Conservation (phyloP, 2,329 filamentous ascomycete genomes). For the Nigrograna mackinnonii region DNA sequence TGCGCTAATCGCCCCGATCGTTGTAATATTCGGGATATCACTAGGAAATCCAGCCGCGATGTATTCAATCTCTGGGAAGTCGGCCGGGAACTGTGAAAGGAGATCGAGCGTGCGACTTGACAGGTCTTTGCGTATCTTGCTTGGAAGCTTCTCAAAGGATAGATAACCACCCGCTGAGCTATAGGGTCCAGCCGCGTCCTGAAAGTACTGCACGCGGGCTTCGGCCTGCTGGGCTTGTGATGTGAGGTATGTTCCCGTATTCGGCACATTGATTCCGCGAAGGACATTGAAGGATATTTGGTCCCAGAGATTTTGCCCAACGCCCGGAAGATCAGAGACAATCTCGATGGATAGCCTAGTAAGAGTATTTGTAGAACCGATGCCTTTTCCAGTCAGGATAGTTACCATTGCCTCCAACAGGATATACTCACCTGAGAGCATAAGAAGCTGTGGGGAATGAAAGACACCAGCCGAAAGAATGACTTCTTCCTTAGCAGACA, state of each 20-base stretch:
- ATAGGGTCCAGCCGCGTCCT: slow-evolving; percentile 18
- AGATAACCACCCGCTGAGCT: slow-evolving; percentile 23
- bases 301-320: slow-evolving; percentile 30
- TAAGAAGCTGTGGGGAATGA: slow-evolving; percentile 43
- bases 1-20: slow-evolving; percentile 17
- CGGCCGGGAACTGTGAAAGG: slow-evolving; percentile 12
- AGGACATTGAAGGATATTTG: slow-evolving; percentile 24
- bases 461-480: slow-evolving; percentile 47
- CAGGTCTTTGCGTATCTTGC: slow-evolving; percentile 8
- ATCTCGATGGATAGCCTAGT: slow-evolving; percentile 18
- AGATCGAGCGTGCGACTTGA: slow-evolving; percentile 11
- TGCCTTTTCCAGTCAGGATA: slow-evolving; percentile 30
- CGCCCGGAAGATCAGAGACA: slow-evolving; percentile 23
- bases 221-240: slow-evolving; percentile 12
- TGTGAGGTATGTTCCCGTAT: slow-evolving; percentile 21
- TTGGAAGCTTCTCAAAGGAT: slow-evolving; percentile 22
- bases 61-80: slow-evolving; percentile 26
- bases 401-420: not conserved
- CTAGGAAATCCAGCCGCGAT: slow-evolving; percentile 18
- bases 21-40: slow-evolving; percentile 12
- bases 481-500: slow-evolving; percentile 41
- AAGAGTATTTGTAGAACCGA: slow-evolving; percentile 27
- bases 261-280: slow-evolving; percentile 17
- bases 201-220: slow-evolving; percentile 15
- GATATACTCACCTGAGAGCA: slow-evolving; percentile 28